A percentile compares a stretch with the other conserved stretches of the same genome.
phyloP scores from a whole-genome alignment of 164 flowering plant species.

The Vitis amurensis region DNA sequence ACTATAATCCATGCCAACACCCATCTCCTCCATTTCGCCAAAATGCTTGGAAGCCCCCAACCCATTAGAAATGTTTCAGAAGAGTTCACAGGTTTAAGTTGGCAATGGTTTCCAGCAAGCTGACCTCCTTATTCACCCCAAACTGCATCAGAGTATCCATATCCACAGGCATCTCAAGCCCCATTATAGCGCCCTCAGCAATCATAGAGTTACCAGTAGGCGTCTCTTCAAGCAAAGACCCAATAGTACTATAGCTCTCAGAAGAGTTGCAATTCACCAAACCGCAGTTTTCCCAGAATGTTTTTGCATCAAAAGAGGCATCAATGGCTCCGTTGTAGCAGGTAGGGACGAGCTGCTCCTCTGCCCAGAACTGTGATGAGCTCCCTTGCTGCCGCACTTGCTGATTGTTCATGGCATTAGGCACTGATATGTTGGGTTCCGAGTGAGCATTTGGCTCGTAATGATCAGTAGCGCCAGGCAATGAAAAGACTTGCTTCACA shows the following conservation, averaged over 20 bases:
- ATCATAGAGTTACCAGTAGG: background rate
- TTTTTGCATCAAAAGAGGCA: background rate
- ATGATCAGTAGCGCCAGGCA: background rate
- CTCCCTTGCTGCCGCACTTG: too few species aligned
- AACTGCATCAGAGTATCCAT: constrained; percentile 15
- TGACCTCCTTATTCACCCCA: constrained; percentile 40
- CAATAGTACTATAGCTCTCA: constrained; percentile 4
- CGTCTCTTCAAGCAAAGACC: constrained; percentile 8
- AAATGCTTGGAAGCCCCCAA: too few species aligned
- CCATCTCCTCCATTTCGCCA: too few species aligned
- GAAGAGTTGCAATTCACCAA: background rate
- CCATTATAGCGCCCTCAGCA: constrained; percentile 1
- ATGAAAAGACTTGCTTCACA: constrained; percentile 30
- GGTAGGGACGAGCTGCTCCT: background rate
- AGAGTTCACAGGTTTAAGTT: constrained; percentile 9
- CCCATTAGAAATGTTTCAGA: too few species aligned
- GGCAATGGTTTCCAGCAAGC: constrained; percentile 40
- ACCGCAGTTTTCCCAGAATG: too few species aligned
- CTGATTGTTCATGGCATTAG: too few species aligned
- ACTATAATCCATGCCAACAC: too few species aligned
- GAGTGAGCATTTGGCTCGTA: too few species aligned
- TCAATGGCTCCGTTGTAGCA: background rate
- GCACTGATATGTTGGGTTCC: too few species aligned
- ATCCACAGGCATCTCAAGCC: constrained; percentile 14
- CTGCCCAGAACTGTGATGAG: background rate